Conservation (phyloP, 2,329 filamentous ascomycete species). For the Peltaster fructicola region DNA sequence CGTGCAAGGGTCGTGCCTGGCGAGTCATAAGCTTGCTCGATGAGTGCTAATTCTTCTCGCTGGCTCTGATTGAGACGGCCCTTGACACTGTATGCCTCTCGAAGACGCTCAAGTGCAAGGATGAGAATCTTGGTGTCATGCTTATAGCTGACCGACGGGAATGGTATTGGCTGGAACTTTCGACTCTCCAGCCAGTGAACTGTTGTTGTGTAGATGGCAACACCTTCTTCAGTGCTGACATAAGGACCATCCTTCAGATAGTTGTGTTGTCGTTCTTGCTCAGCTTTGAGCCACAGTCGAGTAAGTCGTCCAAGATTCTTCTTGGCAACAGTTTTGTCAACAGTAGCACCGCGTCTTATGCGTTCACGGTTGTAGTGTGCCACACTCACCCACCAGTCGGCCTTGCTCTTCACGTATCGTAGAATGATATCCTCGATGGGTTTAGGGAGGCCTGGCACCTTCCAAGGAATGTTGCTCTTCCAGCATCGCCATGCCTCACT, state of each 20-base stretch:
- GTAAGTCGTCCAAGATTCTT: slow-evolving; percentile 95
- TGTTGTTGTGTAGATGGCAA: slow-evolving; percentile 96
- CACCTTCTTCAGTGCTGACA: slow-evolving; percentile 93
- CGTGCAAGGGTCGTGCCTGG: slow-evolving; percentile 88
- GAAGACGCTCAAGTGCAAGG: slow-evolving; percentile 74
- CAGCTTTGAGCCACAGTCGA: slow-evolving; percentile 89
- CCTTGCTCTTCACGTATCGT: slow-evolving; percentile 96
- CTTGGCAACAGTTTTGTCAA: slow-evolving; percentile 98
- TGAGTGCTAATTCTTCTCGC: slow-evolving; percentile 86
- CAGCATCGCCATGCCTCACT: slow-evolving; percentile 98
- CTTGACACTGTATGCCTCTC: slow-evolving; percentile 95
- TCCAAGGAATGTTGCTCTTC: slow-evolving; percentile 99
- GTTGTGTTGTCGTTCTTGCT: slow-evolving; percentile 97
- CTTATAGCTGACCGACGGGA: slow-evolving; percentile 97
- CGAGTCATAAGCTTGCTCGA: slow-evolving; percentile 96
- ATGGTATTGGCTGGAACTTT: slow-evolving; percentile 96
- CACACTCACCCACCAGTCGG: slow-evolving; percentile 99
- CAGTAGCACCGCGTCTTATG: slow-evolving; percentile 86
- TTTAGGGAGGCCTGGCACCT: slow-evolving; percentile 87
- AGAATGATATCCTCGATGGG: slow-evolving; percentile 98
- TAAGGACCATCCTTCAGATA: slow-evolving; percentile 99
- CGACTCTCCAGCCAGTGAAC: slow-evolving; percentile 97
- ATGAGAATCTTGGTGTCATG: slow-evolving; percentile 99
- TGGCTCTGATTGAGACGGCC: slow-evolving; percentile 93
- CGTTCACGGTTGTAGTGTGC: slow-evolving; percentile 97